phyloP scores from a whole-genome alignment of 2,329 filamentous ascomycete genomes.

The Calonectria multiphialidica region DNA sequence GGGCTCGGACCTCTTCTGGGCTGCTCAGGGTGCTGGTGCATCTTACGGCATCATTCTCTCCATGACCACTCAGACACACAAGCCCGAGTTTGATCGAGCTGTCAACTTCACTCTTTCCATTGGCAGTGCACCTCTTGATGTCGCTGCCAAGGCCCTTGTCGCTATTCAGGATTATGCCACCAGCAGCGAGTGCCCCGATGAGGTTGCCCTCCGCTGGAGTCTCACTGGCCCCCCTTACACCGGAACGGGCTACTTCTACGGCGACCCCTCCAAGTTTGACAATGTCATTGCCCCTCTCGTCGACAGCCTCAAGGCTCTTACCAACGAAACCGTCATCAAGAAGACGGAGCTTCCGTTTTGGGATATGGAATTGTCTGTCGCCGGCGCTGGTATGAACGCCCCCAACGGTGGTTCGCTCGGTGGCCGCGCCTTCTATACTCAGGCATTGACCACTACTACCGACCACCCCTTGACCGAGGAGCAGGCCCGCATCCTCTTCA shows the following conservation, averaged over 20 bases:
- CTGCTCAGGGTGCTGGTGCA: conserved; percentile 36
- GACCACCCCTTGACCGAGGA: conserved; percentile 38
- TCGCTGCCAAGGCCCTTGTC: conserved; percentile 33
- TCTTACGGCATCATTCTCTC: conserved; percentile 41
- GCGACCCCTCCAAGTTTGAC: conserved; percentile 38
- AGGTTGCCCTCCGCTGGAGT: conserved; percentile 39
- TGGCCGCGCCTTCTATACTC: conserved; percentile 38
- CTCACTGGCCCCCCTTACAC: conserved; percentile 28
- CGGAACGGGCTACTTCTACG: conserved; percentile 41
- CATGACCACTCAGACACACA: conserved; percentile 37
- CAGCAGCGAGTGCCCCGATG: conserved; percentile 31
- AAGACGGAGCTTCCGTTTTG: conserved; percentile 39
- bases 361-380: conserved; percentile 36
- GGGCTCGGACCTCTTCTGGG: conserved; percentile 41
- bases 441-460: conserved; percentile 35
- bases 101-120: conserved; percentile 39
- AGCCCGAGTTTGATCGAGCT: conserved; percentile 35
- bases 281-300: conserved; percentile 27
- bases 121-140: conserved; percentile 25
- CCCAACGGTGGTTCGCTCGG: conserved; percentile 36
- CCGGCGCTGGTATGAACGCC: conserved; percentile 36
- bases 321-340: conserved; percentile 10
- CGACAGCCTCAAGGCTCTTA: conserved; percentile 28
- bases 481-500: conserved; percentile 32
- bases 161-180: conserved; percentile 38